Evolutionary conservation across 1,284 basidiomycete genomes (phyloP).

Genomic region (Boletus semigastroideus): DNA sequence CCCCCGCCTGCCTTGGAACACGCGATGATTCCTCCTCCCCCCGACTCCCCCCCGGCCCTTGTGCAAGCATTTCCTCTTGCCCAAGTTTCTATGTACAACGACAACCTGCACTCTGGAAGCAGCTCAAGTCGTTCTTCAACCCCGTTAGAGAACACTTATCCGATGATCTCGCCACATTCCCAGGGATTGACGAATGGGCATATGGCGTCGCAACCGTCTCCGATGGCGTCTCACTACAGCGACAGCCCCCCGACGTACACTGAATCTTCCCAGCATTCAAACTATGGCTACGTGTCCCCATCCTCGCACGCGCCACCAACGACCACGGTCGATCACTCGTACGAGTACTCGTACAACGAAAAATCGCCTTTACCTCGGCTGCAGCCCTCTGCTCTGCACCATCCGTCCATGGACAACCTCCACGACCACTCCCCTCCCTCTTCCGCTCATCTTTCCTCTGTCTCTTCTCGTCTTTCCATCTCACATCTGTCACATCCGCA

Average conservation of each 20-base stretch:
- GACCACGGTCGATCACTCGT: constrained; percentile 25
- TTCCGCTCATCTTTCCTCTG: constrained; percentile 32
- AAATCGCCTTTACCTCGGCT: constrained; percentile 32
- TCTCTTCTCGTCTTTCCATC: constrained; percentile 36
- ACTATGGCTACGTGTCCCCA: constrained; percentile 42
- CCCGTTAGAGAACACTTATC: constrained; percentile 42
- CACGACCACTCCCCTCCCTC: constrained; percentile 33
- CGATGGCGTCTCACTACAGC: constrained; percentile 31
- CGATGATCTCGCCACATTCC: constrained; percentile 33
- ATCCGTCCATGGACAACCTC: constrained; percentile 30
- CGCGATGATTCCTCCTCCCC: constrained; percentile 35
- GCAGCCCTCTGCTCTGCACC: constrained; percentile 27
- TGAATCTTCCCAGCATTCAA: constrained; percentile 44
- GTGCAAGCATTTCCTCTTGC: constrained; percentile 39
- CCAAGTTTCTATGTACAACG: constrained; percentile 32
- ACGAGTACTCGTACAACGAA: constrained; percentile 33
- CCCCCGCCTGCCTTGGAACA: constrained; percentile 50
- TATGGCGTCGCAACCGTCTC: constrained; percentile 31
- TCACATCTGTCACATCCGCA: constrained; percentile 39
- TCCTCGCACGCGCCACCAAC: constrained; percentile 26
- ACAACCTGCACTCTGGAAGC: constrained; percentile 38
- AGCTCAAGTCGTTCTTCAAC: constrained; percentile 43
- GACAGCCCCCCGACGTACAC: constrained; percentile 41
- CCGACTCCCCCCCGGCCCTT: constrained; percentile 42
- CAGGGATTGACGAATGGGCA: constrained; percentile 28